Percentiles rank a stretch among this genome's conserved stretches.
phyloP scores from a whole-genome alignment of 352 stramenopile genomes.

The Saprolegnia diclina region DNA sequence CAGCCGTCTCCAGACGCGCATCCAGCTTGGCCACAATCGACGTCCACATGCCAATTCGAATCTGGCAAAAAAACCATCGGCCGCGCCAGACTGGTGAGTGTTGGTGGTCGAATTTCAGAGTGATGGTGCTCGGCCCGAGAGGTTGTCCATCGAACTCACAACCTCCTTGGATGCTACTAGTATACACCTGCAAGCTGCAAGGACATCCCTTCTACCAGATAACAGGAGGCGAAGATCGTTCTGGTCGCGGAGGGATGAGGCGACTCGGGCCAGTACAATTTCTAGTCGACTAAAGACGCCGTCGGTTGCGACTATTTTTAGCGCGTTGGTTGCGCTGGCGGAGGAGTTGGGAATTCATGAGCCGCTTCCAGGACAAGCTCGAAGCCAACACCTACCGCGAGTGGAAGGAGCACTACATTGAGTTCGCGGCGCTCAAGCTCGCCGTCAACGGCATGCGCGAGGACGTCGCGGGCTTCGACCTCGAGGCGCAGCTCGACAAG shows the following conservation, averaged over 20 bases:
- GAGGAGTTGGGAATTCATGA: constrained; percentile 29
- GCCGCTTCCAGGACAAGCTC: constrained; percentile 42
- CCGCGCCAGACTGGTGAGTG: not conserved
- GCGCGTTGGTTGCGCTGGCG: too few species aligned
- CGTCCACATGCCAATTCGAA: not conserved
- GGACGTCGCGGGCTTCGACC: constrained; percentile 31
- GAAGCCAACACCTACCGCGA: constrained; percentile 77
- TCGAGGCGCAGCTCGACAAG: constrained; percentile 33
- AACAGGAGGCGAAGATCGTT: too few species aligned
- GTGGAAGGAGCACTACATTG: constrained; percentile 84
- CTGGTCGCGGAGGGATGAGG: too few species aligned
- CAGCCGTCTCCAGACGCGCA: not conserved
- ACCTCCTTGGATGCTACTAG: too few species aligned
- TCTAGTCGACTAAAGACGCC: too few species aligned
- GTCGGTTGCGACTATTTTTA: too few species aligned
- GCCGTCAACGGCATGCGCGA: constrained; percentile 46
- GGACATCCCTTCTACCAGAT: too few species aligned
- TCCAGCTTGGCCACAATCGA: not conserved
- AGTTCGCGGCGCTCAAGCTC: constrained; percentile 86
- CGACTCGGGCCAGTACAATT: too few species aligned
- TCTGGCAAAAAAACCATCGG: not conserved
- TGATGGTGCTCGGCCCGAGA: too few species aligned
- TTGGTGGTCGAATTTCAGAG: not conserved
- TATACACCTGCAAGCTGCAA: too few species aligned
- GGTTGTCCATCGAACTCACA: too few species aligned